Evolutionary conservation across 2,329 filamentous ascomycete genomes (phyloP).

Genomic region (Pseudocercospora eumusae): DNA sequence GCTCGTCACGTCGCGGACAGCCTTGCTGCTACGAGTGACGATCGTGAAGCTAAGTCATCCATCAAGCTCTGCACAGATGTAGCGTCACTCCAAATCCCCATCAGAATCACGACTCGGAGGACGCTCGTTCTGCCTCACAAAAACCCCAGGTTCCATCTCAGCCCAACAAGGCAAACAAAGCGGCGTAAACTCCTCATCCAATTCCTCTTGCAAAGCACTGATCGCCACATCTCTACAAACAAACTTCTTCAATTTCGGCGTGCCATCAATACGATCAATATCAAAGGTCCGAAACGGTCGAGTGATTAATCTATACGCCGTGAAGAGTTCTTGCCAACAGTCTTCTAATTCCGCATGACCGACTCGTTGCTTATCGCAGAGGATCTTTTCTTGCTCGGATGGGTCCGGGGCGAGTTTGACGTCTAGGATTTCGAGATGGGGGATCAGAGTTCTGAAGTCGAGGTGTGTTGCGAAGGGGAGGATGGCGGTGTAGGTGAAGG

Average conservation of each 20-base stretch:
- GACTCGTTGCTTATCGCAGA: conserved; percentile 42
- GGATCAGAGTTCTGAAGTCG: conserved; percentile 32
- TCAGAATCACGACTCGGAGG: not conserved
- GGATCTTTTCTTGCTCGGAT: conserved; percentile 35
- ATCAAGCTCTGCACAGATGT: not conserved
- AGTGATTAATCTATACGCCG: conserved; percentile 29
- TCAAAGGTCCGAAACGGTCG: conserved; percentile 20
- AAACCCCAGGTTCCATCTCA: conserved; percentile 32
- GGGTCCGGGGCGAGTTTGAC: conserved; percentile 48
- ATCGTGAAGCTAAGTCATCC: not conserved
- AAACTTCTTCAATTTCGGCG: conserved; percentile 30
- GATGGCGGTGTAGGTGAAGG: conserved; percentile 39
- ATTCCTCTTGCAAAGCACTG: conserved; percentile 28
- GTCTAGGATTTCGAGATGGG: conserved; percentile 35
- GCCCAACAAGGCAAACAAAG: conserved; percentile 37
- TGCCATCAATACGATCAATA: conserved; percentile 13
- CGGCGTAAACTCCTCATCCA: conserved; percentile 32
- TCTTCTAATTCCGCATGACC: conserved; percentile 47
- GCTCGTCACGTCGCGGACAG: not conserved
- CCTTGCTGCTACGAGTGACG: not conserved
- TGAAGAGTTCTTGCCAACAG: conserved; percentile 37
- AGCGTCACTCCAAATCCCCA: not conserved
- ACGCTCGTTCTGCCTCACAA: conserved; percentile 21
- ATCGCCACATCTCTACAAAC: conserved; percentile 32
- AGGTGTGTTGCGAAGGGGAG: conserved; percentile 38